Base-by-base conservation (phyloP, 2,329 filamentous ascomycete genomes). In the Xylariaceae sp. region DNA sequence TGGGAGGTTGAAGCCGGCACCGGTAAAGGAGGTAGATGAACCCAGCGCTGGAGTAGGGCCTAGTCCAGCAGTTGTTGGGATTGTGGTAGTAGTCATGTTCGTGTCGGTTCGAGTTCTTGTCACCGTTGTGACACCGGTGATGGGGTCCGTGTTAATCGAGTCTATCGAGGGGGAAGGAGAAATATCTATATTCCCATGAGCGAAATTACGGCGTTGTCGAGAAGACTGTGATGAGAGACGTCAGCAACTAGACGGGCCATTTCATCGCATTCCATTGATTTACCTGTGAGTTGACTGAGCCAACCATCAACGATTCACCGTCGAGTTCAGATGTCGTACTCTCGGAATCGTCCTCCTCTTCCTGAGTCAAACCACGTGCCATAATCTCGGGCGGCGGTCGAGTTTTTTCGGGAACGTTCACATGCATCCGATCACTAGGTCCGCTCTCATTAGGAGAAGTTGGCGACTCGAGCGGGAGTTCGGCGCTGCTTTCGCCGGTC, bases 401-500 rank as follows among this genome's bases (percentile, higher is more conserved):
- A 10, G 93, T 95, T 73, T 91, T 90, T 60, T 96, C 92, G 17
- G 93, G 93, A 57, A 97, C 87, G 70, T 85, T 88, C 62, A 95
- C 87, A 72, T 96, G 93, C 76, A 88, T 92, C 62, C 92, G 87
- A 74, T 97, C 92, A 66, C 88, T 84, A 2, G 94, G 94, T 1
- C 93, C 93, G 57, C 83, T 88, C 75, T 99, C 94, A 64, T 85
- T 88, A 15, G 85, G 75, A 5, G 89, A 90, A 0, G 86, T 86
- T 1, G 94, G 92, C 13, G 93, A 93, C 73, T 99, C 94, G 30
- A 99, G 81, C 1, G 94, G 94, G 62, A 99, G 78, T 72, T 99
- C 94, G 85, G 92, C 94, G 64, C 90, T 95, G 71, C 90, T 95
- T 70, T 95, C 91, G 57, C 93, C 92, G 0, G 94, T 99, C 77